Base-by-base conservation (phyloP, 352 stramenopile genomes). In the Blastocystis sp. region DNA sequence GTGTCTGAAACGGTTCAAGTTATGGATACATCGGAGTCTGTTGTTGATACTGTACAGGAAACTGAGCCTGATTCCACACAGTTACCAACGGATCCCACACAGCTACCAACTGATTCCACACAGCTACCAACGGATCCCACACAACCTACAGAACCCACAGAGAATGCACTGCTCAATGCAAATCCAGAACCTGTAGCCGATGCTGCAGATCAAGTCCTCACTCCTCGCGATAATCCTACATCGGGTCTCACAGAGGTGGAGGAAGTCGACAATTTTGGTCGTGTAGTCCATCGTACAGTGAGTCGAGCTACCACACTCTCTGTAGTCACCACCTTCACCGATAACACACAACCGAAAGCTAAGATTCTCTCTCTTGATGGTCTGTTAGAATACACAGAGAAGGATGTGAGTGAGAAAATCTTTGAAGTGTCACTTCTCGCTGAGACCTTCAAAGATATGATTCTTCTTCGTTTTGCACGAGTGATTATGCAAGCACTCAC, bases 331-430 rank as follows among this genome's bases (percentile, higher is more conserved):
- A 84, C 73, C 44, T 84, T 68, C 53, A 35, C 11, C 33, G 68
- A 60, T 13, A 37, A 64, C 33, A 44, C 24, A 9, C 48, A 84
- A 51, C 73, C 27, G 22, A 84, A 84, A 57, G 73, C 73, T 37
- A 84, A 84, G 56, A 35, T 84, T 33, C 56, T 84, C n/a, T 56
- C 48, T 27, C 24, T 84, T 37, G 56, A 68, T 57, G 73, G 73
- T 0, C 73, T 84, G 27, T 44, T 84, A 51, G 73, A 84, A 57
- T 84, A 84, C 56, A 66, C 51, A 17, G 30, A 68, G 73, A 64
- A 84, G n/a, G 73, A 84, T 57, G 48, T 44, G 22, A 58, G 54
- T 22, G 73, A 84, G 73, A 84, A 84, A 51, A 84, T 84, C 7
- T 84, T 84, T 37, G 73, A 84, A 42, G 73, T 84, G 15, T 84